Evolutionary conservation across 805 yeast species (phyloP), one percentile per base, ranked within the genome.

Genomic region (Clavispora asparagi): DNA sequence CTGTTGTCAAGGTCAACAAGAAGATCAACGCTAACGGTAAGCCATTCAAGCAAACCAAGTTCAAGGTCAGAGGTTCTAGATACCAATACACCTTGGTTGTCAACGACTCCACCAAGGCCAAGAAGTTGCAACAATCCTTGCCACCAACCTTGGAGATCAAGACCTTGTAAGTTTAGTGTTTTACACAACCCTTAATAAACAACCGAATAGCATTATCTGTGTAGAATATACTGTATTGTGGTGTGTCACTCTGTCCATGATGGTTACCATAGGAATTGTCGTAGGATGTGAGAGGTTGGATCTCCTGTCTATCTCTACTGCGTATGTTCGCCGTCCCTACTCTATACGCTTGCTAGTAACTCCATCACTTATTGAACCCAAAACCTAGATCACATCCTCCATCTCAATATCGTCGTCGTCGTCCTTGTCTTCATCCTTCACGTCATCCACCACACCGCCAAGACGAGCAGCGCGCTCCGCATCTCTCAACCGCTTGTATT

Each of bases 31-130:
- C 85, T 62, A 77, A 77, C 73, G 95, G 94, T 74, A 85, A 85
- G 81, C 77, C 78, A 61, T 79, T 80, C 83, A 85, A 86, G 78
- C 94, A 87, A 78, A 90, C 97, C 80, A 94, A 94, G 79, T 94
- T 94, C 91, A 94, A 94, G 87, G 88, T 94, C 69, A 90, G 98
- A 83, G 97, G 97, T 75, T 68, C 96, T 58, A 89, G 81, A 74
- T 74, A 87, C 81, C 83, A 89, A 70, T 94, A 94, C 87, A 94
- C 99, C 64, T 81, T 92, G 76, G 87, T 87, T 63, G 92, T 94
- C 68, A 82, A 86, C 79, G 98, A 94, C 75, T 86, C 89, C 68
- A 85, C 88, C 74, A 91, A 90, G 83, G 98, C 98, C 67, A 83
- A 87, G 85, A 94, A 94, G 82, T 83, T 94, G 78, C 84, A 87